Conservation (phyloP, 2,329 filamentous ascomycete species). For the Geosmithia putterillii region DNA sequence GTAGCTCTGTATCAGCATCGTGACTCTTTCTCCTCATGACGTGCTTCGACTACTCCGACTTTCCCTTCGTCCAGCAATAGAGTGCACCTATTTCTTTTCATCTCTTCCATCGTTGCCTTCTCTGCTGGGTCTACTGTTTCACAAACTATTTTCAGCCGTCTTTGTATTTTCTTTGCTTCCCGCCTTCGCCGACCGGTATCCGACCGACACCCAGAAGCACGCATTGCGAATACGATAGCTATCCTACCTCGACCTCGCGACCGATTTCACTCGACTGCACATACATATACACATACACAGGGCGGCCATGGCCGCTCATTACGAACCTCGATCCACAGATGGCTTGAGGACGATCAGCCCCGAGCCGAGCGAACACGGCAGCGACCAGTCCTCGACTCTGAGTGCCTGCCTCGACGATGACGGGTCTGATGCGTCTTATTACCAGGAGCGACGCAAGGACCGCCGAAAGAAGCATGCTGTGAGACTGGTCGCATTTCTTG, state of each 20-base stretch:
- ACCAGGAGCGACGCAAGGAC: slow-evolving; percentile 6
- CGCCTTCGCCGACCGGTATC: too few relatives aligned
- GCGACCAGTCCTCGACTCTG: background rate
- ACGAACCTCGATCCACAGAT: background rate
- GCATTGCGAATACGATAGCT: background rate
- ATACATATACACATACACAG: background rate
- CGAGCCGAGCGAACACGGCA: background rate
- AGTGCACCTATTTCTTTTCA: background rate
- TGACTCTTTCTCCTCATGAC: background rate
- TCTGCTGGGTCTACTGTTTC: background rate
- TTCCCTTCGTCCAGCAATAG: background rate
- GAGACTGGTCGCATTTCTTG: slow-evolving; percentile 37
- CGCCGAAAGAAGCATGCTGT: slow-evolving; percentile 16
- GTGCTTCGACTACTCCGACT: background rate
- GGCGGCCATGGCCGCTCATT: background rate
- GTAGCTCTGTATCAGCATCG: background rate
- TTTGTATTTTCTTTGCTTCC: background rate
- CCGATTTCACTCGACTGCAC: background rate
- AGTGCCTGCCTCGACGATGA: slow-evolving; percentile 1
- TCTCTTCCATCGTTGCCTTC: background rate
- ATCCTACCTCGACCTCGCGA: background rate
- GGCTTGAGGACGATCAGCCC: slow-evolving; percentile 1
- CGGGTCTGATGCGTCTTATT: slow-evolving; percentile 5
- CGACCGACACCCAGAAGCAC: background rate
- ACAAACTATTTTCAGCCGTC: background rate